A percentile compares a stretch with the other conserved stretches of the same genome.
phyloP scores from a whole-genome alignment of 805 yeast species.

The Helenozyma baotianmanensis region DNA sequence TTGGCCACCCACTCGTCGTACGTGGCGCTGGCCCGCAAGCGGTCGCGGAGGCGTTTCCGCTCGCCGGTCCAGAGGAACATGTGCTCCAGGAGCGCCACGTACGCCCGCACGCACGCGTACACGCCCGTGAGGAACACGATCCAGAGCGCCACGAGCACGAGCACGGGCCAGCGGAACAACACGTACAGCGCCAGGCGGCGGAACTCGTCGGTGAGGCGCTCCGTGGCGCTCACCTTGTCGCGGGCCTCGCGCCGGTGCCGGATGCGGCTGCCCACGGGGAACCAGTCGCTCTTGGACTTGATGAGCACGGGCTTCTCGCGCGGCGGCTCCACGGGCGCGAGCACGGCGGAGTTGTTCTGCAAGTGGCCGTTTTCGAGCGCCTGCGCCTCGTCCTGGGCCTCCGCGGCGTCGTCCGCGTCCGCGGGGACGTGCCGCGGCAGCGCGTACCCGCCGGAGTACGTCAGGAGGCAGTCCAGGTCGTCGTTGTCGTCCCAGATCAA shows the following conservation, averaged over 20 bases:
- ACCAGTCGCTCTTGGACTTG: slow-evolving; percentile 24
- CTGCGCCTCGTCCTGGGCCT: slow-evolving; percentile 6
- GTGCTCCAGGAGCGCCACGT: slow-evolving; percentile 61
- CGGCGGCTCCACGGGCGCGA: slow-evolving; percentile 6
- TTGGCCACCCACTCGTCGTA: slow-evolving; percentile 61
- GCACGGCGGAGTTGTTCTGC: slow-evolving; percentile 4
- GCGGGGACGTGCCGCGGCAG: slow-evolving; percentile 5
- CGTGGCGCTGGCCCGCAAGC: slow-evolving; percentile 43
- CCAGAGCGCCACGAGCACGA: slow-evolving; percentile 53
- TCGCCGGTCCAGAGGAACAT: slow-evolving; percentile 58
- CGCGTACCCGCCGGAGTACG: slow-evolving; percentile 4
- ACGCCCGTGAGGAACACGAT: slow-evolving; percentile 42
- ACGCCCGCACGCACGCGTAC: slow-evolving; percentile 51
- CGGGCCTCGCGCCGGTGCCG: slow-evolving; percentile 4
- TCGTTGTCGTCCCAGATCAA: slow-evolving; percentile 34
- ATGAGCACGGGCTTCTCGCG: slow-evolving; percentile 16
- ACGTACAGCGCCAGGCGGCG: slow-evolving; percentile 30
- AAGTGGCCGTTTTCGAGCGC: slow-evolving; percentile 3
- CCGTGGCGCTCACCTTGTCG: slow-evolving; percentile 7
- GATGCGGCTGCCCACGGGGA: slow-evolving; percentile 16
- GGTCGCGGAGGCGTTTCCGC: slow-evolving; percentile 44
- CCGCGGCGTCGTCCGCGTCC: slow-evolving; percentile 1
- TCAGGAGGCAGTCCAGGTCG: slow-evolving; percentile 5
- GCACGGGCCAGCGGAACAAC: slow-evolving; percentile 62
- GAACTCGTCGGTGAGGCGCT: slow-evolving; percentile 30